A percentile compares a stretch with the other conserved stretches of the same genome.
Conservation (phyloP, 2,329 filamentous ascomycete species). For the Ceratocystis cacaofunesta region DNA sequence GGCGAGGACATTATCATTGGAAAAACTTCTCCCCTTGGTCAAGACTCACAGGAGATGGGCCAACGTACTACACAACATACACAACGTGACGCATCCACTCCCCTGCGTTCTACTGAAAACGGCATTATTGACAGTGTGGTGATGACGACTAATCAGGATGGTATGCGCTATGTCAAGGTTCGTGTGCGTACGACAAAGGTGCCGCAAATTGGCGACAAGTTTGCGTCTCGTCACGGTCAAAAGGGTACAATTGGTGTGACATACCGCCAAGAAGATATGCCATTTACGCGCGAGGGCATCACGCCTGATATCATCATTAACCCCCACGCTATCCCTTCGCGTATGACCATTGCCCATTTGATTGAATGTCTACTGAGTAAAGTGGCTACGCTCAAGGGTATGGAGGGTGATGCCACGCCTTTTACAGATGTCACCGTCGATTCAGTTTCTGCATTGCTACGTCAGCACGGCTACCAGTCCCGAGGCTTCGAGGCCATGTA, state of each 20-base stretch:
- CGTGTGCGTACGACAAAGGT: constrained; percentile 95
- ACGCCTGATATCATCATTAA: constrained; percentile 97
- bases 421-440: constrained; percentile 98
- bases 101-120: constrained; percentile 85
- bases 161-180: constrained; percentile 91
- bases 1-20: constrained; percentile 99
- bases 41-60: constrained; percentile 84
- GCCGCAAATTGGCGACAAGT: constrained; percentile 97
- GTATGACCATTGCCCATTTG: constrained; percentile 99
- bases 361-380: constrained; percentile 97
- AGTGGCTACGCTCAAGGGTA: constrained; percentile 80
- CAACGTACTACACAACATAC: constrained; percentile 80
- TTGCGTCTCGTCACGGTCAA: constrained; percentile 96
- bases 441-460: constrained; percentile 71
- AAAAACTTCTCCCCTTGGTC: constrained; percentile 88
- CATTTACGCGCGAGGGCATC: constrained; percentile 82
- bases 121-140: constrained; percentile 92
- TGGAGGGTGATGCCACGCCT: constrained; percentile 92
- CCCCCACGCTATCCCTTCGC: constrained; percentile 96
- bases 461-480: constrained; percentile 85
- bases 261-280: constrained; percentile 96
- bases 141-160: constrained; percentile 86
- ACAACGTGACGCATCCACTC: constrained; percentile 91
- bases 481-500: constrained; percentile 98
- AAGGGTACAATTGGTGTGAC: constrained; percentile 99